A percentile compares a stretch with the other conserved stretches of the same genome.
These are phyloP conservation scores for Skeletonema grethae DNA, from an alignment of 108 stramenopile genomes.

Conservation along the genomic window DNA sequence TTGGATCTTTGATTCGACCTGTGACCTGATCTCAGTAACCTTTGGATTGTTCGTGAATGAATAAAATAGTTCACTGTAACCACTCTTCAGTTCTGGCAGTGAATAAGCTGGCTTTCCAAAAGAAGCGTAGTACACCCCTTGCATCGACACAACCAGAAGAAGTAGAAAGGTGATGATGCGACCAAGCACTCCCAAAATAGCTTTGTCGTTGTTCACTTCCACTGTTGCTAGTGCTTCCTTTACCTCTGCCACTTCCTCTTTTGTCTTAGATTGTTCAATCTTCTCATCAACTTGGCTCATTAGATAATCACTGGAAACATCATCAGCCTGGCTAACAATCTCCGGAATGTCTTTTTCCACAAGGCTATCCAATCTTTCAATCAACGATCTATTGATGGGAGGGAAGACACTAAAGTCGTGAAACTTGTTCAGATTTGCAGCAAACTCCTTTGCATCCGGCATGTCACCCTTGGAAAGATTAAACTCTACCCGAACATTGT, in stretches of 20 bases:
- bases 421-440: constrained; percentile 27
- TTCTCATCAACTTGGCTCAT: constrained; percentile 1
- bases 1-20: background rate
- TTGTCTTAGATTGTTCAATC: background rate
- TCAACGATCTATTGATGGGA: constrained; percentile 30
- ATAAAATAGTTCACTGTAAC: background rate
- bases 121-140: background rate
- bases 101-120: background rate
- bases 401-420: constrained; percentile 52
- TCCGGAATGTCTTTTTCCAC: constrained; percentile 44
- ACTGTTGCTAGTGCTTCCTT: background rate
- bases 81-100: background rate
- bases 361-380: constrained; percentile 29
- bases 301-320: constrained; percentile 8
- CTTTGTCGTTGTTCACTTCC: background rate
- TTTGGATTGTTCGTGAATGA: background rate
- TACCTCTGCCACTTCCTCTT: background rate
- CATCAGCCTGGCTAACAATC: constrained; percentile 43
- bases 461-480: constrained; percentile 67
- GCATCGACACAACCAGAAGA: background rate
- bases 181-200: background rate
- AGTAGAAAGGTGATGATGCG: background rate
- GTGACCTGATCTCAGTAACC: background rate
- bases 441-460: constrained; percentile 61
- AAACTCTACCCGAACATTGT: constrained; percentile 54